Conservation (phyloP, 2,329 filamentous ascomycete genomes). For the Purpureocillium takamizusanense region DNA sequence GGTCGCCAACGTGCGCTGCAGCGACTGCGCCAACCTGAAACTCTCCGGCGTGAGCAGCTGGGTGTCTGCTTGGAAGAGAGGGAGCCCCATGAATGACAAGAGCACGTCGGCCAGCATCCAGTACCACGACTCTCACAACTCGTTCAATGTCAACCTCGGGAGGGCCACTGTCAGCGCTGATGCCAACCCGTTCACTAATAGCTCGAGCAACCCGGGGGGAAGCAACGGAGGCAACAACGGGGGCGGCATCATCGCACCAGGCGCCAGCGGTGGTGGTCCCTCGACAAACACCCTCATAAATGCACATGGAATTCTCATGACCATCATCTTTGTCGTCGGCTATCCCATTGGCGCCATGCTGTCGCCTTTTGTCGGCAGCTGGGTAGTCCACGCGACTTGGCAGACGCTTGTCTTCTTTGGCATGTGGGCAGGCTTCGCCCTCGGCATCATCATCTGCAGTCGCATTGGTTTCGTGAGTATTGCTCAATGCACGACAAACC, state of each 20-base stretch:
- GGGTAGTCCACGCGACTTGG: constrained; percentile 47
- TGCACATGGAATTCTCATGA: constrained; percentile 53
- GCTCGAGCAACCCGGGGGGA: background rate
- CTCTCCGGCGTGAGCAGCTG: constrained; percentile 33
- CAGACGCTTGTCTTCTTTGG: constrained; percentile 44
- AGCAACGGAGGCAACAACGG: constrained; percentile 1
- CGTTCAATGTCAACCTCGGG: constrained; percentile 39
- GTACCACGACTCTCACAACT: constrained; percentile 34
- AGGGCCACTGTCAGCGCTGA: constrained; percentile 36
- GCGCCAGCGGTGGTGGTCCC: constrained; percentile 6
- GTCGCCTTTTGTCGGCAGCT: constrained; percentile 50
- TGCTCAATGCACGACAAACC: constrained; percentile 7
- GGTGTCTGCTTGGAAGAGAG: constrained; percentile 47
- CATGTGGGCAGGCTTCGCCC: constrained; percentile 52
- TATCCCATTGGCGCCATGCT: constrained; percentile 52
- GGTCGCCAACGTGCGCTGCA: constrained; percentile 50
- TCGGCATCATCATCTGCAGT: constrained; percentile 41
- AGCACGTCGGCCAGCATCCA: constrained; percentile 28
- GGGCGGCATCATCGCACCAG: constrained; percentile 1
- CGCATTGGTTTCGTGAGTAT: constrained; percentile 31
- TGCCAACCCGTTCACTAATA: constrained; percentile 40
- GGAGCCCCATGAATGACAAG: constrained; percentile 34
- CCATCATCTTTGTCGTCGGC: constrained; percentile 45
- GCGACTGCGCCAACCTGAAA: constrained; percentile 40
- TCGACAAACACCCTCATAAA: constrained; percentile 20